These are phyloP conservation scores for Paulownia fortunei DNA, from an alignment of 257 asterid species.

Conservation along the genomic window DNA sequence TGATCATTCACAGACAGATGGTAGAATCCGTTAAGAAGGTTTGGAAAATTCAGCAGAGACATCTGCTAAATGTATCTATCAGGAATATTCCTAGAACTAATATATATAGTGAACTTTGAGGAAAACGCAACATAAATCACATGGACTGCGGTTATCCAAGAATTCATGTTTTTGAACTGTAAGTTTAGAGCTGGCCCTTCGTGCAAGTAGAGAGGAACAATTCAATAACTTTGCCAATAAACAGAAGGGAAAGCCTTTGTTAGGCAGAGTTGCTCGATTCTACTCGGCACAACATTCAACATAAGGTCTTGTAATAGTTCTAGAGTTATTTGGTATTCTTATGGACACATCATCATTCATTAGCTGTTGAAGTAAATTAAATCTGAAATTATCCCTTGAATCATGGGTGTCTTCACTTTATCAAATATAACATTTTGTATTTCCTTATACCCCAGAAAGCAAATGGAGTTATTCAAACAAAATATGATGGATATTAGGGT, in stretches of 20 bases:
- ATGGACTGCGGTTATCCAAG: background rate
- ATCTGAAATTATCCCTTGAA: background rate
- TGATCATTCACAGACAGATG: background rate
- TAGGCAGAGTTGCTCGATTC: background rate
- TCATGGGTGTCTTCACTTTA: background rate
- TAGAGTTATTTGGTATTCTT: background rate
- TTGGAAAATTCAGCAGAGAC: background rate
- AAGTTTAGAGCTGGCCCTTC: background rate
- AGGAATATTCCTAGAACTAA: background rate
- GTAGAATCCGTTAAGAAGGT: background rate
- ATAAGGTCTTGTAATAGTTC: background rate
- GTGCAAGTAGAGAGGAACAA: background rate
- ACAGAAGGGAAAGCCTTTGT: background rate
- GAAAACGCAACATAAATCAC: background rate
- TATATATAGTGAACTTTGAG: background rate
- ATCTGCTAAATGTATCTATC: too few species aligned
- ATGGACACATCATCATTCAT: background rate
- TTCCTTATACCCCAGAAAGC: background rate
- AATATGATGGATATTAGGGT: background rate
- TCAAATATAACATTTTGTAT: background rate
- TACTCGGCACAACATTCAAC: background rate
- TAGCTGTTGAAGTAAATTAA: background rate
- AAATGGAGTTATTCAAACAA: constrained; percentile 1
- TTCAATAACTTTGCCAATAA: background rate
- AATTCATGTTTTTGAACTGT: background rate